Base-by-base conservation (phyloP, 1,284 basidiomycete genomes). In the Xerocomus minutiporus region DNA sequence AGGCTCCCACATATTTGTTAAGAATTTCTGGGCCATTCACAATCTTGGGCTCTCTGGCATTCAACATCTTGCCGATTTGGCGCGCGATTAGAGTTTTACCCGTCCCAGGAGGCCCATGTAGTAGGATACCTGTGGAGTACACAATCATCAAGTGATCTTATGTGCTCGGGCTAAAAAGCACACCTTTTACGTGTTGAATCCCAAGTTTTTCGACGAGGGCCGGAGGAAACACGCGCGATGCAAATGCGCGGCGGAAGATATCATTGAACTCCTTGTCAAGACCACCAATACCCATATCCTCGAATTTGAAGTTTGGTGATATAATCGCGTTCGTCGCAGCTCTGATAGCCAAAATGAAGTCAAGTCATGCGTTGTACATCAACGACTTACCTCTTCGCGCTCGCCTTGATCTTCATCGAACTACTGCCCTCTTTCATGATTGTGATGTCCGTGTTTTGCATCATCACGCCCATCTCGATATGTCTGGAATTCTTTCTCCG, bases 261-360 rank as follows among this genome's bases (percentile, higher is more conserved):
- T 93, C 87, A 53, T 85, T 85, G 67, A 99, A 99, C 68, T 99
- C 97, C 8, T 83, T 79, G 71, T 99, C 97, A 39, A 99, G 79
- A 68, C 97, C 97, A 68, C 97, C 97, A 64, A 99, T 98, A 26
- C 97, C 97, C 96, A 99, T 99, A 71, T 99, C 97, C 68, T 97
- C 92, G 61, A 99, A 99, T 72, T 97, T 98, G 83, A 99, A 99
- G 75, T 98, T 98, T 3, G 97, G 93, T 1, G 94, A 88, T 8
- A 99, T 79, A 63, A 99, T 97, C 0, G 96, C 94, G 68, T 98
- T 99, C 12, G 94, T 84, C 4, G 93, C 86, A 0, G 92, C 84
- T 63, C 91, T 93, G 23, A n/a, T 2, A 15, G 1, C 12, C 0
- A 28, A 3, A 3, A 45, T 66, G 12, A 63, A 41, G 28, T 15